Percentiles rank a stretch among this genome's conserved stretches.
Conservation (phyloP, 192 early-diverging fungal genomes). For the Mortierella antarctica region DNA sequence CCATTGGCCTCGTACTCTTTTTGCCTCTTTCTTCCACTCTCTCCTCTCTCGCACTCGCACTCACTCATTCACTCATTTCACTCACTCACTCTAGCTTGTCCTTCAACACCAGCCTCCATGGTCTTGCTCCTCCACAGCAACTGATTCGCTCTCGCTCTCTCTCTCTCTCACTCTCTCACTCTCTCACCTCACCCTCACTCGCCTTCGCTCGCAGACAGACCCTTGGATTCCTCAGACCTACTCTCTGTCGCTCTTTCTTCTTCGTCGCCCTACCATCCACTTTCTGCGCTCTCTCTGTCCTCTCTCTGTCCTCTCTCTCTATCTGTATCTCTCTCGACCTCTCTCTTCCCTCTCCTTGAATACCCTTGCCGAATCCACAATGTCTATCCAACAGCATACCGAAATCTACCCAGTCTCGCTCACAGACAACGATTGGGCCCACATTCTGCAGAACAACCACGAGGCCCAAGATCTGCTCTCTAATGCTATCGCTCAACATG, state of each 20-base stretch:
- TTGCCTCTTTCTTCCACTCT: not conserved
- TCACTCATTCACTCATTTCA: not conserved
- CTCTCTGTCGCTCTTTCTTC: not conserved
- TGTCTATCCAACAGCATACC: constrained; percentile 37
- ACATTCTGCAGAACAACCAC: constrained; percentile 47
- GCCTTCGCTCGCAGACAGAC: not conserved
- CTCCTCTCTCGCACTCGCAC: not conserved
- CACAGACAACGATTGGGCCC: constrained; percentile 43
- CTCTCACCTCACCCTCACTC: not conserved
- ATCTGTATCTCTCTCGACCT: not conserved
- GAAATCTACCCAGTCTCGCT: constrained; percentile 28
- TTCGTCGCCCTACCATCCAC: not conserved
- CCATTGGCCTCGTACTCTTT: not conserved
- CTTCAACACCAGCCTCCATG: not conserved
- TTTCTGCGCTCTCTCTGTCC: not conserved
- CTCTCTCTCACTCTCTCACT: not conserved
- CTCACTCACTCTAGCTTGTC: not conserved
- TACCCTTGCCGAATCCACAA: constrained; percentile 1
- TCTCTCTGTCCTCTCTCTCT: not conserved
- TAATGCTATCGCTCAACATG: constrained; percentile 55
- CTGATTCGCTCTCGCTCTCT: not conserved
- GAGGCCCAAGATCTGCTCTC: constrained; percentile 60
- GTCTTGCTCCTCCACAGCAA: not conserved
- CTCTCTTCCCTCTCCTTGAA: not conserved
- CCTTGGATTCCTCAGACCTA: not conserved